A percentile compares a stretch with the other conserved stretches of the same genome.
Conservation (phyloP, 495 filamentous ascomycete genomes). For the Lineolata rhizophorae region DNA sequence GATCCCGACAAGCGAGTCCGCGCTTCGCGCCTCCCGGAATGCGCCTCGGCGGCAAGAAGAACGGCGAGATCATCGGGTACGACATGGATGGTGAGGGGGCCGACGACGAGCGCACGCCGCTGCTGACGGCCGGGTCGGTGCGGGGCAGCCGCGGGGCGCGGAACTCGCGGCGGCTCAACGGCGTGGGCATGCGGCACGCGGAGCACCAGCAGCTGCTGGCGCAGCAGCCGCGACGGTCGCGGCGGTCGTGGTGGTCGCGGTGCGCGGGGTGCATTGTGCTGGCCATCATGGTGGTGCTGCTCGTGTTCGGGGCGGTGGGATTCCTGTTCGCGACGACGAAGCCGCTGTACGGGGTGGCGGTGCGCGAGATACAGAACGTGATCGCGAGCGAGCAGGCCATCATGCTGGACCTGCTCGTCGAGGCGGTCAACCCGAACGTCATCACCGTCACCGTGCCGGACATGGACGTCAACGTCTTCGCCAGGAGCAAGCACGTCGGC, state of each 20-base stretch:
- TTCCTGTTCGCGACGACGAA: constrained; percentile 87
- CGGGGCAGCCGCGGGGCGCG: constrained; percentile 36
- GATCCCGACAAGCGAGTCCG: constrained; percentile 33
- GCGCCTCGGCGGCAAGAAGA: too few species aligned
- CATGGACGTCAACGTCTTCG: constrained; percentile 80
- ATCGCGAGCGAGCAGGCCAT: constrained; percentile 86
- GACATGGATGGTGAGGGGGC: constrained; percentile 56
- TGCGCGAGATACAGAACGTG: constrained; percentile 66
- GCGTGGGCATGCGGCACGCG: constrained; percentile 42
- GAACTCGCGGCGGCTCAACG: constrained; percentile 31
- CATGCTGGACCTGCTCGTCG: constrained; percentile 82
- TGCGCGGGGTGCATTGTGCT: constrained; percentile 66
- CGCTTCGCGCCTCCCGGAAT: constrained; percentile 11
- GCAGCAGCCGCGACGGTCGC: constrained; percentile 34
- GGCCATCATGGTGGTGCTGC: constrained; percentile 46
- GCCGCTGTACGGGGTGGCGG: constrained; percentile 50
- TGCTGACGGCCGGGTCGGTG: constrained; percentile 38
- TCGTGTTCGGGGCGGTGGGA: constrained; percentile 59
- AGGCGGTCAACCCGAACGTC: constrained; percentile 77
- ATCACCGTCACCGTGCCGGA: constrained; percentile 63
- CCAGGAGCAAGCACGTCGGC: constrained; percentile 69
- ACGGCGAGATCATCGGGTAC: too few species aligned
- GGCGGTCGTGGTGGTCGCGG: constrained; percentile 20
- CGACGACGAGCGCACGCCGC: constrained; percentile 77
- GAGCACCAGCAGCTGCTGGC: constrained; percentile 25